phyloP scores from a whole-genome alignment of 1,284 basidiomycete species.

The Cystobasidium sp. region DNA sequence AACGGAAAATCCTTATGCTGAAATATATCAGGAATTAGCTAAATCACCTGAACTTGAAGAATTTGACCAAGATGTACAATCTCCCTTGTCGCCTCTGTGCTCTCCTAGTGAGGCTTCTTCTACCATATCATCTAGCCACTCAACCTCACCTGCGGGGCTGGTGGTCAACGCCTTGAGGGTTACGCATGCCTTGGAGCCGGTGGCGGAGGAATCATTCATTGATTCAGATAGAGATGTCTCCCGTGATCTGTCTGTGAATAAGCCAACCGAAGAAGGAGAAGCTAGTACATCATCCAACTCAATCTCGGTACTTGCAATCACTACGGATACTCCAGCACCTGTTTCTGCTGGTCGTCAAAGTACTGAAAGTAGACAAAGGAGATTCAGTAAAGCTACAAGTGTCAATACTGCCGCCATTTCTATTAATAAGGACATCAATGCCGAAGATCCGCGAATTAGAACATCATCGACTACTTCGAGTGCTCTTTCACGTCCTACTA shows the following conservation, averaged over 20 bases:
- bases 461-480: background rate
- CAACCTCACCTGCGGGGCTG: background rate
- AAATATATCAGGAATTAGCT: conserved; percentile 6
- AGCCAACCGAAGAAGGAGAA: background rate
- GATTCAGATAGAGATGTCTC: background rate
- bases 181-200: background rate
- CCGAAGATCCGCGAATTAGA: background rate
- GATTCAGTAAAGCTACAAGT: background rate
- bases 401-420: background rate
- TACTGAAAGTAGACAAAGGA: conserved; percentile 5
- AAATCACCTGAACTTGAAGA: conserved; percentile 22
- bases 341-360: conserved; percentile 6
- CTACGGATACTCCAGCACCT: conserved; percentile 2
- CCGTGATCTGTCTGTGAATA: too few species aligned
- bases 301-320: conserved; percentile 3
- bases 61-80: too few species aligned
- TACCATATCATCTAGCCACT: background rate
- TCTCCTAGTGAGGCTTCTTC: background rate
- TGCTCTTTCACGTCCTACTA: background rate
- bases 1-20: conserved; percentile 15
- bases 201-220: conserved; percentile 18
- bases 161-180: background rate
- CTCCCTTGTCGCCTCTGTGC: too few species aligned
- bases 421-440: background rate
- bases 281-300: background rate